These are phyloP conservation scores for Cyathus striatus DNA, from an alignment of 768 basidiomycete species.

Conservation along the genomic window DNA sequence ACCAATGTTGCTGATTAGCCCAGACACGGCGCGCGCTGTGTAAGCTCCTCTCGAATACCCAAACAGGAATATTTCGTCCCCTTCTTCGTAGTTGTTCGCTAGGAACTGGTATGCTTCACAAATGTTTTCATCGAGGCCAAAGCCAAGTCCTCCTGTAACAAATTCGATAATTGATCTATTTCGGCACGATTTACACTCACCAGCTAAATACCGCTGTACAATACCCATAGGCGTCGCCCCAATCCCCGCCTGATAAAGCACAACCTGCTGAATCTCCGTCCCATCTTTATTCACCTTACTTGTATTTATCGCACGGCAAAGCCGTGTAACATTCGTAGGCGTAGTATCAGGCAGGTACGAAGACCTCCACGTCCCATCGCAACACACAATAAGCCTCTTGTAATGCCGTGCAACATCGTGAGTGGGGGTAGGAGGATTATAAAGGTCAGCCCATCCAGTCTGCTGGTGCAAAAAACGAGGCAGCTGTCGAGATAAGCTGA, in stretches of 20 bases:
- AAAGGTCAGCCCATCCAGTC: no score
- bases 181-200: background rate
- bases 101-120: background rate
- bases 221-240: background rate
- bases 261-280: background rate
- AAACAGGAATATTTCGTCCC: background rate
- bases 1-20: background rate
- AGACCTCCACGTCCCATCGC: background rate
- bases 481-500: no score
- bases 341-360: background rate
- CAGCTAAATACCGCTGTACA: background rate
- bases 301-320: background rate
- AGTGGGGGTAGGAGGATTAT: no score
- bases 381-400: background rate
- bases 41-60: background rate
- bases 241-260: background rate
- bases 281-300: background rate
- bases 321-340: background rate
- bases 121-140: background rate
- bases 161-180: background rate
- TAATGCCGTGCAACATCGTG: no score
- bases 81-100: background rate
- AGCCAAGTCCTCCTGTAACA: background rate
- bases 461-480: no score
- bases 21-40: background rate